Percentiles rank a stretch among this genome's conserved stretches.
phyloP scores from a whole-genome alignment of 176 grass and related monocot species.

The Juncus effusus region DNA sequence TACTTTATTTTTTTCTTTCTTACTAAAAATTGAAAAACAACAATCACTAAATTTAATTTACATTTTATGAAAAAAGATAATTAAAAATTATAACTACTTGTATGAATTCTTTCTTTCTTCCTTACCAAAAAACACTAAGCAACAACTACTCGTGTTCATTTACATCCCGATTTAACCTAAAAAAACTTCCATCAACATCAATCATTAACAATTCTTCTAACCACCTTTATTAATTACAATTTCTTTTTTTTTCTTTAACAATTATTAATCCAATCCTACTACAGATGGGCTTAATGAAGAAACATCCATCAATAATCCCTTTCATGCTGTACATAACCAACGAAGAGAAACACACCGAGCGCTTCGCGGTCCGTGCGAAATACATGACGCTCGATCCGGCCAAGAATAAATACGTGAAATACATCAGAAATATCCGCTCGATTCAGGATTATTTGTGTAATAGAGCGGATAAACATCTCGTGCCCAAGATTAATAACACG shows the following conservation, averaged over 20 bases:
- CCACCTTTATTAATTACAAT: constrained; percentile 19
- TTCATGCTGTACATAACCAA: constrained; percentile 97
- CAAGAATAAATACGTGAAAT: constrained; percentile 96
- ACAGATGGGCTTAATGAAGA: constrained; percentile 99
- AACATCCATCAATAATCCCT: constrained; percentile 93
- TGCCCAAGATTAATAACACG: constrained; percentile 97
- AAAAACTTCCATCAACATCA: too few relatives aligned
- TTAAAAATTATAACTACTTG: too few relatives aligned
- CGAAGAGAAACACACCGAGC: constrained; percentile 91
- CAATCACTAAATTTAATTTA: too few relatives aligned
- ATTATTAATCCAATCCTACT: neutral
- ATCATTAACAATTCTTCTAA: too few relatives aligned
- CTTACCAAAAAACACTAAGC: too few relatives aligned
- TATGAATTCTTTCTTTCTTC: too few relatives aligned
- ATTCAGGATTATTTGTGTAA: constrained; percentile 91
- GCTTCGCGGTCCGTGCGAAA: constrained; percentile 91
- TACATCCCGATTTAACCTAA: too few relatives aligned
- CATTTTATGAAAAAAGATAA: too few relatives aligned
- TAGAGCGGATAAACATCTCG: constrained; percentile 85
- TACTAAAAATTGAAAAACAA: neutral
- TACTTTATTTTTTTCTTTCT: constrained; percentile 11
- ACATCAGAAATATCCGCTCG: constrained; percentile 78
- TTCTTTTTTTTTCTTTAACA: constrained; percentile 21
- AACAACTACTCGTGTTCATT: too few relatives aligned
- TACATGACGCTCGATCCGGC: constrained; percentile 95